Percentiles rank a stretch among this genome's conserved stretches.
phyloP scores from a whole-genome alignment of 164 flowering plant genomes.

The Taxillus chinensis region DNA sequence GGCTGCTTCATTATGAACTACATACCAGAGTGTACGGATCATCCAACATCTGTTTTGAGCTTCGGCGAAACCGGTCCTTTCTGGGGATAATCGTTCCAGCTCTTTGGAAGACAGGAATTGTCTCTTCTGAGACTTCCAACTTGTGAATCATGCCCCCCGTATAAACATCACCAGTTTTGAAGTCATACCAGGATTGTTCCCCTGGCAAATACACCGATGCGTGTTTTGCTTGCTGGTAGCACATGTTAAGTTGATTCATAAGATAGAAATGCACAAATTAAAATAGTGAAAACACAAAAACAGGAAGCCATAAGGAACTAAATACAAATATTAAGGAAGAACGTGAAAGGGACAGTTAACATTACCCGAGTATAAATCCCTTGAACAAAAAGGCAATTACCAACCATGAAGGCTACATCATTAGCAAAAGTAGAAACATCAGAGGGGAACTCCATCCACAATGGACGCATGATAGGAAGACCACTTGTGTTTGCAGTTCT shows the following conservation, averaged over 20 bases:
- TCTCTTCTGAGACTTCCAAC: conserved; percentile 60
- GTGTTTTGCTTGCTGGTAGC: conserved; percentile 55
- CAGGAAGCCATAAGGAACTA: not conserved
- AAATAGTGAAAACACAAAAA: not conserved
- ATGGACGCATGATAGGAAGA: conserved; percentile 79
- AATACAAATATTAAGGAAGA: not conserved
- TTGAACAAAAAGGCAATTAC: conserved; percentile 79
- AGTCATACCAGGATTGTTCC: conserved; percentile 77
- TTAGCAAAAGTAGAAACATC: conserved; percentile 82
- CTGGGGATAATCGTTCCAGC: conserved; percentile 91
- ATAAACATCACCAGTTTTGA: conserved; percentile 61
- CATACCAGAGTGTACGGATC: conserved; percentile 98
- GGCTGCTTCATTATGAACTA: conserved; percentile 6
- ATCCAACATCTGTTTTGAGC: conserved; percentile 86
- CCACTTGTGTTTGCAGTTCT: conserved; percentile 80
- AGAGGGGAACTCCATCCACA: conserved; percentile 97
- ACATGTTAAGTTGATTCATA: not conserved
- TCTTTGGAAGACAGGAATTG: conserved; percentile 81
- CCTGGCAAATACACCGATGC: conserved; percentile 82
- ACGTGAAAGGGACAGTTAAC: not conserved
- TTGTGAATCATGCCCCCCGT: conserved; percentile 68
- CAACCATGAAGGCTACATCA: conserved; percentile 98
- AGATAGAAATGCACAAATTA: not conserved
- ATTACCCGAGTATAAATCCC: conserved; percentile 76
- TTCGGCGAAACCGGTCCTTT: conserved; percentile 83